Conservation (phyloP, 2,329 filamentous ascomycete species). For the Chrysosporium keratinophilum region DNA sequence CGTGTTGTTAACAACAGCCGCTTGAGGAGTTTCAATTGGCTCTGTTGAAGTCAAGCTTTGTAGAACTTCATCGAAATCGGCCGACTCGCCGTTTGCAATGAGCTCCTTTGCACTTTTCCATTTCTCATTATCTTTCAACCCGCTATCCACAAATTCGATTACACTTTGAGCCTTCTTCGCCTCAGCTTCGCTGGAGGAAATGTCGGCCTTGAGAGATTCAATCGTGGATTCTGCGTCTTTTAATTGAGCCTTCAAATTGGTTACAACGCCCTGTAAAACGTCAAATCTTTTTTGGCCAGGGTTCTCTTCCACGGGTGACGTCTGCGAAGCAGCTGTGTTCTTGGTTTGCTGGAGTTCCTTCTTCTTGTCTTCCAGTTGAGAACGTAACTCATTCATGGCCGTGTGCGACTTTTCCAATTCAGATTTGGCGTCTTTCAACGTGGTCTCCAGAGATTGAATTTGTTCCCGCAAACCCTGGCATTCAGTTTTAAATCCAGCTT, state of each 20-base stretch:
- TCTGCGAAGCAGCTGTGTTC: slow-evolving; percentile 2
- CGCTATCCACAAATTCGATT: slow-evolving; percentile 34
- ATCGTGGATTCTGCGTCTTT: slow-evolving; percentile 44
- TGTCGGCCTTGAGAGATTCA: slow-evolving; percentile 36
- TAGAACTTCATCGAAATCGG: slow-evolving; percentile 28
- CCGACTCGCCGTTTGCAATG: slow-evolving; percentile 25
- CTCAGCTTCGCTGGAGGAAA: slow-evolving; percentile 31
- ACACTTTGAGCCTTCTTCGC: slow-evolving; percentile 27
- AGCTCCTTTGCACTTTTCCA: slow-evolving; percentile 30
- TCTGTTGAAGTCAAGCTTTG: slow-evolving; percentile 25
- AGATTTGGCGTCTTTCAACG: slow-evolving; percentile 26
- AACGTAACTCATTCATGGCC: slow-evolving; percentile 28
- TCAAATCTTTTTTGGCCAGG: slow-evolving; percentile 43
- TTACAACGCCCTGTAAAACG: slow-evolving; percentile 47
- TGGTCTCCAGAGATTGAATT: slow-evolving; percentile 33
- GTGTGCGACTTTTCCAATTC: slow-evolving; percentile 24
- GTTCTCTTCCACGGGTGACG: slow-evolving; percentile 24
- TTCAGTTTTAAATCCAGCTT: slow-evolving; percentile 38
- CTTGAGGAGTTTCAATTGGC: slow-evolving; percentile 17
- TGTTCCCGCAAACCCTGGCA: slow-evolving; percentile 35
- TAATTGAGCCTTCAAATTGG: slow-evolving; percentile 44
- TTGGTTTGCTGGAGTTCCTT: slow-evolving; percentile 31
- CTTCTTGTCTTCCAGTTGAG: slow-evolving; percentile 33
- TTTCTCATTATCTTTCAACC: slow-evolving; percentile 26
- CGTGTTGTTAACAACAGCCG: slow-evolving; percentile 13